Percentiles rank a stretch among this genome's conserved stretches.
Conservation (phyloP, 2,329 filamentous ascomycete genomes). For the Penicillium sp. region DNA sequence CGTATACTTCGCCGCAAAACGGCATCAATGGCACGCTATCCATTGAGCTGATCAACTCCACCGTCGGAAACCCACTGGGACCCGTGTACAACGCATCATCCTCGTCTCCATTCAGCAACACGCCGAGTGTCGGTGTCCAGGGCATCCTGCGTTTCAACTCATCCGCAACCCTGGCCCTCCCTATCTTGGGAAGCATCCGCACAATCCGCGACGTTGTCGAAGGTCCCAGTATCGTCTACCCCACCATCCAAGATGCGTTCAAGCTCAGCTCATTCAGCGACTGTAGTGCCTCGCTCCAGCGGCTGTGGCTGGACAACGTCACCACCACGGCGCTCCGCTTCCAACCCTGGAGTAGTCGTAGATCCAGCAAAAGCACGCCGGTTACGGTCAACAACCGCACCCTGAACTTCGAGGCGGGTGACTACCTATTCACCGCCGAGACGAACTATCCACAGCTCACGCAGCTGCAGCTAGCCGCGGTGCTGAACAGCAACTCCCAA, state of each 20-base stretch:
- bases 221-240: conserved; percentile 53
- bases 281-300: conserved; percentile 50
- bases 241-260: conserved; percentile 56
- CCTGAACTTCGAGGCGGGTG: conserved; percentile 51
- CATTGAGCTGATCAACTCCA: conserved; percentile 54
- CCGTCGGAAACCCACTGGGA: conserved; percentile 41
- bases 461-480: conserved; percentile 51
- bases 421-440: conserved; percentile 58
- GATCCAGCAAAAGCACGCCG: conserved; percentile 32
- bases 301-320: conserved; percentile 61
- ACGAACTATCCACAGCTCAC: conserved; percentile 62
- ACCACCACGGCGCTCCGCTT: conserved; percentile 57
- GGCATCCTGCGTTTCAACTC: conserved; percentile 57
- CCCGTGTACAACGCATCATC: conserved; percentile 43
- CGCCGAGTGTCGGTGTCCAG: conserved; percentile 53
- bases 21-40: conserved; percentile 54
- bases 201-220: conserved; percentile 63
- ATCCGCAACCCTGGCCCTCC: conserved; percentile 54
- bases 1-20: conserved; percentile 56
- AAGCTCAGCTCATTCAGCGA: conserved; percentile 42
- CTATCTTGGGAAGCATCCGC: conserved; percentile 61
- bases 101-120: conserved; percentile 16
- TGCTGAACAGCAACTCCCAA: conserved; percentile 51
- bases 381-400: conserved; percentile 41
- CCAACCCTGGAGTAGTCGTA: conserved; percentile 29